Base-by-base conservation (phyloP, 257 asterid species). In the Nicotiana undulata region DNA sequence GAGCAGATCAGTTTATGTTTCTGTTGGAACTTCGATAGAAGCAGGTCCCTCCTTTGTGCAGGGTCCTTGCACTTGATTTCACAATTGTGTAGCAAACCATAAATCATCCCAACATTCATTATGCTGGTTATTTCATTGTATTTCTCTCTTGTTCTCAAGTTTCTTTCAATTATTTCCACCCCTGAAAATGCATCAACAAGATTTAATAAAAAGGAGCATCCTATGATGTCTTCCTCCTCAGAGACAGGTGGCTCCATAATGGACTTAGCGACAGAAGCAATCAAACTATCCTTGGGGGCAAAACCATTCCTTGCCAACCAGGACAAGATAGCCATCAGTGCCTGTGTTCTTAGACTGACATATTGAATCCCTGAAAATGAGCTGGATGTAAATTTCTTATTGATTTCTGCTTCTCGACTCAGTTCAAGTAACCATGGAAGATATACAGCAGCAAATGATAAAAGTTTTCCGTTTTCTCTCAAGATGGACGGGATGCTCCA, bases 71-170 rank as follows among this genome's bases (percentile, higher is more conserved):
- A 92, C 82, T 90, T 92, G 58, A 83, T 81, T 77, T 97, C 96
- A 83, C 86, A 81, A 88, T 91, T 96, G 83, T 96, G 96, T 86
- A 96, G 80, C 83, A 91, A 84, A 86, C 99, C 88, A 84, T 96
- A 96, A 40, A 90, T 87, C 98, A 96, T 89, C 52, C 99, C 99
- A 72, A 90, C 86, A 77, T 91, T 93, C 99, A 94, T 94, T 74
- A 94, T 92, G 84, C 97, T 92, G 59, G 93, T 89, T 82, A 89
- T 90, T 85, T 94, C 99, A 83, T 80, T 79, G 83, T 96, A 92
- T 75, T 86, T 90, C 81, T 88, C 92, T 80, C 97, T 88, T 70
- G 81, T 85, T 81, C 87, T 87, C 82, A 94, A 93, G 82, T 92
- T 90, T 46, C 90, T 90, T 88, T 94, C 99, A 80, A 96, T 93